Evolutionary conservation across 176 grass and related monocot species (phyloP), one percentile per base, ranked within the genome.

Genomic region (Leersia perrieri): DNA sequence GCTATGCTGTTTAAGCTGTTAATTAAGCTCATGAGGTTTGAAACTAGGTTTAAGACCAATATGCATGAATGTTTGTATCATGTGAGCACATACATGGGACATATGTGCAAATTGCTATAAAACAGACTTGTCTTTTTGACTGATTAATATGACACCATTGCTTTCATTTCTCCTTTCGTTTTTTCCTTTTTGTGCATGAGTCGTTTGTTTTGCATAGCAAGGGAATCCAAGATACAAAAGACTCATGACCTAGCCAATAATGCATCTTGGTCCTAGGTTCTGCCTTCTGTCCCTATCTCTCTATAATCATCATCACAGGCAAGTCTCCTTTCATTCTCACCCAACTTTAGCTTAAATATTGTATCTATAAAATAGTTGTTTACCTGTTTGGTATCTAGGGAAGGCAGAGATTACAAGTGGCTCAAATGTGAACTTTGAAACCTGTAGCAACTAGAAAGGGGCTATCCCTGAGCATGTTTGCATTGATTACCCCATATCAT

Each of bases 191-290:
- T 75, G 7, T 80, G 64, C 77, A 60, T 76, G 71, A 42, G 75
- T 65, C 57, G 71, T 70, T 71, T 89, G 63, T 75, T 70, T 70
- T 70, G n/a, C 35, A 73, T 33, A 34, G 28, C 5, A 88, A 22
- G 39, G 82, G 87, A 76, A 85, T 89, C 76, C 70, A 81, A 85
- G 87, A 85, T 28, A 60, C 39, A 55, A 80, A 71, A 51, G 55
- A 80, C 34, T 9, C 45, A 72, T 16, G 38, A 14, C 68, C 28
- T 22, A 73, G 68, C 58, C 41, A 85, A 85, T 89, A 60, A 85
- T 85, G 77, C 82, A 71, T 66, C 55, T 57, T 81, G 33, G 27
- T 55, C 77, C 64, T 85, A 76, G 82, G 64, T 81, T 81, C 72
- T 70, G 77, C 55, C 71, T 57, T 45, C 1, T 85, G 71, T 72